phyloP scores from a whole-genome alignment of 2,329 filamentous ascomycete genomes.

The Microcyclospora tardicrescens region DNA sequence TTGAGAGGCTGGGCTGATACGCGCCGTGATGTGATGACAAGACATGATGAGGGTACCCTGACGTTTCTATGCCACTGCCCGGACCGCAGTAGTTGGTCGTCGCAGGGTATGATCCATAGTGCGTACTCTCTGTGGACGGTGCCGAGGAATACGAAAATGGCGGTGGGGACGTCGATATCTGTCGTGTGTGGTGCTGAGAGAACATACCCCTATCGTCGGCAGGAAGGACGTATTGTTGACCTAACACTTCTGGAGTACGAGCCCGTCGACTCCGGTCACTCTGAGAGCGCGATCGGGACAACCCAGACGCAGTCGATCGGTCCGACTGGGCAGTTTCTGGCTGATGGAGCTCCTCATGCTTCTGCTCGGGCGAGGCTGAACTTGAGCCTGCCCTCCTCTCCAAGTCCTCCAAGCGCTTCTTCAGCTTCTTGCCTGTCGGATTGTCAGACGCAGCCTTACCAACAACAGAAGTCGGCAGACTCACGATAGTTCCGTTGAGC shows the following conservation, averaged over 20 bases:
- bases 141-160: conserved; percentile 56
- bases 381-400: conserved; percentile 61
- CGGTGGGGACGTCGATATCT: conserved; percentile 58
- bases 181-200: conserved; percentile 51
- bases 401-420: conserved; percentile 75
- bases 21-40: conserved; percentile 34
- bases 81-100: conserved; percentile 14
- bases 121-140: conserved; percentile 47
- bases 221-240: conserved; percentile 19
- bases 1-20: conserved; percentile 28
- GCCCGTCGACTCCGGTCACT: conserved; percentile 11
- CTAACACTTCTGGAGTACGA: conserved; percentile 15
- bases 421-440: conserved; percentile 70
- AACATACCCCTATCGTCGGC: conserved; percentile 54
- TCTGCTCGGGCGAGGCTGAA: conserved; percentile 46
- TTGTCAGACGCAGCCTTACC: conserved; percentile 11
- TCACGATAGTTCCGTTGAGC: conserved; percentile 93
- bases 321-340: conserved; percentile 5
- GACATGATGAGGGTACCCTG: conserved; percentile 32
- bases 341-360: conserved; percentile 39
- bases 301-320: conserved; percentile 2
- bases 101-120: conserved; percentile 30
- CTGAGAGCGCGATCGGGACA: conserved; percentile 14
- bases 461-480: conserved; percentile 22
- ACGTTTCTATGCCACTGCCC: conserved; percentile 34